Evolutionary conservation across 495 filamentous ascomycete species (phyloP).

Genomic region (Astrothelium macrocarpum): DNA sequence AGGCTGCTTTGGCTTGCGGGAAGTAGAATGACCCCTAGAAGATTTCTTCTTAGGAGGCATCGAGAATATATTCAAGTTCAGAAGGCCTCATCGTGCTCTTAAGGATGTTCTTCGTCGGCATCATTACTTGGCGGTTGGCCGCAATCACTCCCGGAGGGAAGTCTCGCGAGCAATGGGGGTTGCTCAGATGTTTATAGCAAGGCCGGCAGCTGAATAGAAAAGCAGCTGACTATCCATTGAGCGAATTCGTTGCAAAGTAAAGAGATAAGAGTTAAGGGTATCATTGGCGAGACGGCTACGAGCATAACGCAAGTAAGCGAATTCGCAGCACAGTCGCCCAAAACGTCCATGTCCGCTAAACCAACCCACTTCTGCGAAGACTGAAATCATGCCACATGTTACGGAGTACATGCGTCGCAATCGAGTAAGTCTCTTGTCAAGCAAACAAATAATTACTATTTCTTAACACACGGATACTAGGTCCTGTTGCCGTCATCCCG

Average conservation of each 20-base stretch:
- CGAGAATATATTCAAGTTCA: background rate
- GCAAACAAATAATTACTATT: too few relatives aligned
- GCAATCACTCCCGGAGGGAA: background rate
- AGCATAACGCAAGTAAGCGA: background rate
- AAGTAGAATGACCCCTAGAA: background rate
- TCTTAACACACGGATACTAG: too few relatives aligned
- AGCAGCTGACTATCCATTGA: background rate
- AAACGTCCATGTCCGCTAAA: background rate
- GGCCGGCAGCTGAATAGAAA: background rate
- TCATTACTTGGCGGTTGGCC: background rate
- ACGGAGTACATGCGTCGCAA: too few relatives aligned
- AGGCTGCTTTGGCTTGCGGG: background rate
- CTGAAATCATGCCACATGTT: too few relatives aligned
- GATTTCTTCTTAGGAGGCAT: background rate
- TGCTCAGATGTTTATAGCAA: background rate
- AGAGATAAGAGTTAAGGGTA: background rate
- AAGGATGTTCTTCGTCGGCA: background rate
- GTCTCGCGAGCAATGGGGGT: background rate
- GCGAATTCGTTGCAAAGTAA: background rate
- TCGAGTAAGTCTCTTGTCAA: too few relatives aligned
- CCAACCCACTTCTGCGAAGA: too few relatives aligned
- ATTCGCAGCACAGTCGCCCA: background rate
- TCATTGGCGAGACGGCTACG: background rate
- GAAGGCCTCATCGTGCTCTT: background rate
- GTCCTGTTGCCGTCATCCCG: too few relatives aligned